A percentile compares a stretch with the other conserved stretches of the same genome.
These are phyloP conservation scores for Cladophialophora carrionii DNA, from an alignment of 2,329 filamentous ascomycete species.

Conservation along the genomic window DNA sequence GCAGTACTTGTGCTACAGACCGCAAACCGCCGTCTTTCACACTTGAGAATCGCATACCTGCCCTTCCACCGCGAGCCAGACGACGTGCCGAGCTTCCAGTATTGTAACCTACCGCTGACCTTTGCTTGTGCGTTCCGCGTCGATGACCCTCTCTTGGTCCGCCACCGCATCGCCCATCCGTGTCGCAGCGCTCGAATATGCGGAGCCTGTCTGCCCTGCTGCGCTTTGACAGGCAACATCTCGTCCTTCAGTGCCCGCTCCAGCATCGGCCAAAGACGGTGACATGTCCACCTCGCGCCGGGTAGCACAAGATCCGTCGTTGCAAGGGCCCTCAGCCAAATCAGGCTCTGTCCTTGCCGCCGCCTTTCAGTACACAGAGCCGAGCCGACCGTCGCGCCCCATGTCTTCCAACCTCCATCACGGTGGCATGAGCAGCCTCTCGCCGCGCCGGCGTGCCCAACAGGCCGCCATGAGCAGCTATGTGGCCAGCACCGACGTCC, in stretches of 20 bases:
- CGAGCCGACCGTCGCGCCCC: constrained; percentile 23
- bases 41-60: constrained; percentile 7
- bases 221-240: constrained; percentile 29
- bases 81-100: not conserved
- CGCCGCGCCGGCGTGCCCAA: constrained; percentile 38
- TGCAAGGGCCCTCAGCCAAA: constrained; percentile 29
- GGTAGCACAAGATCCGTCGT: constrained; percentile 31
- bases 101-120: not conserved
- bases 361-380: constrained; percentile 49
- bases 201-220: constrained; percentile 30
- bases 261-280: constrained; percentile 14
- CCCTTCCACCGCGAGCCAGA: not conserved
- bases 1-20: constrained; percentile 12
- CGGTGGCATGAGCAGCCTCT: constrained; percentile 33
- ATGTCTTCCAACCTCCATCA: constrained; percentile 20
- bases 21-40: constrained; percentile 6
- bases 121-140: constrained; percentile 1
- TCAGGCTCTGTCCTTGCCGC: constrained; percentile 41
- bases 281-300: constrained; percentile 31
- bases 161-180: constrained; percentile 6
- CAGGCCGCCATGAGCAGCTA: constrained; percentile 54
- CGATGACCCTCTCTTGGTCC: constrained; percentile 1
- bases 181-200: constrained; percentile 30
- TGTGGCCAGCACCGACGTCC: constrained; percentile 50
- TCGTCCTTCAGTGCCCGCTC: constrained; percentile 10